Evolutionary conservation across 2,329 filamentous ascomycete genomes (phyloP).

Genomic region (Sporothrix pallida): DNA sequence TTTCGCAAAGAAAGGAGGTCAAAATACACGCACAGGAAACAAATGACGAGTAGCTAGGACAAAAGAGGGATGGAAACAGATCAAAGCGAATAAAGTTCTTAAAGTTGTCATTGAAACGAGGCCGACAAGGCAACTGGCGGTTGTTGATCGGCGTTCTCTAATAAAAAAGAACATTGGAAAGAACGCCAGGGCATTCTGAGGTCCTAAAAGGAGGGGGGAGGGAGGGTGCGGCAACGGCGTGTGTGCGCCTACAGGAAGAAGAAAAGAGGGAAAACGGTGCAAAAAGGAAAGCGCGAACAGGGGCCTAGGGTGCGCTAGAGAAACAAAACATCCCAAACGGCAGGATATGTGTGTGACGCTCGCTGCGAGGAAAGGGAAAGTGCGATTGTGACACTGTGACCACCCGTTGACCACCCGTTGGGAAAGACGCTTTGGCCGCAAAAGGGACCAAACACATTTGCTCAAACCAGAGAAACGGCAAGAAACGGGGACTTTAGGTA

Average conservation of each 20-base stretch:
- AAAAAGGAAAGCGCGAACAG: neutral
- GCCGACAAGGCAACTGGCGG: slow-evolving; percentile 14
- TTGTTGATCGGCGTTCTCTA: neutral
- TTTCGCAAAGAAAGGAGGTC: no score
- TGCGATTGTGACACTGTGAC: slow-evolving; percentile 21
- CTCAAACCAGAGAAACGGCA: neutral
- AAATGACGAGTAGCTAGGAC: neutral
- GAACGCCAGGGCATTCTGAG: neutral
- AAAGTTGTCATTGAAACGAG: neutral
- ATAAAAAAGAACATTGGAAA: neutral
- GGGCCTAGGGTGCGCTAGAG: neutral
- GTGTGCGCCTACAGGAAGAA: slow-evolving; percentile 9
- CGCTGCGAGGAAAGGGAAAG: neutral
- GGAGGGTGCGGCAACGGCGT: slow-evolving; percentile 12
- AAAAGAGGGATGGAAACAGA: neutral
- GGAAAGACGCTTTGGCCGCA: slow-evolving; percentile 16
- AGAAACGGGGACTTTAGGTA: neutral
- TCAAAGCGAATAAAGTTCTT: neutral
- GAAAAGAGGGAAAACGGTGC: neutral
- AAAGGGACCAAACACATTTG: neutral
- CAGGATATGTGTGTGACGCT: neutral
- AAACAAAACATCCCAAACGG: slow-evolving; percentile 11
- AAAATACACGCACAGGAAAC: neutral
- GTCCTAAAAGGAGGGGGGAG: slow-evolving; percentile 2
- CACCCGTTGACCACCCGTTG: neutral